phyloP scores from a whole-genome alignment of 257 asterid genomes.

The Nicotiana otophora region DNA sequence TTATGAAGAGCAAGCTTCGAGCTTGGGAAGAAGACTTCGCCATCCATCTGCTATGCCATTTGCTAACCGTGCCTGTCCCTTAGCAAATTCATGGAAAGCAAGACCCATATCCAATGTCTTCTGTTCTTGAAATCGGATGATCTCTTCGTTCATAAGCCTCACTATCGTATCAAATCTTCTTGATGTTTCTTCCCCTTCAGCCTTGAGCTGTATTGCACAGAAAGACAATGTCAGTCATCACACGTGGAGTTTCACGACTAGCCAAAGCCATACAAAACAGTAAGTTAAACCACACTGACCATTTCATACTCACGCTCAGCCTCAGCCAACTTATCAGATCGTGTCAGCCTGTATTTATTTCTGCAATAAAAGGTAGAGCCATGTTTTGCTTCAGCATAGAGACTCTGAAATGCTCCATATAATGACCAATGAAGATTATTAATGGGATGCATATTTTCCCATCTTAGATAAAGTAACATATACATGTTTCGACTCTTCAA shows the following conservation, averaged over 20 bases:
- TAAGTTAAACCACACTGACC: slow-evolving; percentile 37
- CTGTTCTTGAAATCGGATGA: slow-evolving; percentile 82
- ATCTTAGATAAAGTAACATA: neutral
- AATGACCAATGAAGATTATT: neutral
- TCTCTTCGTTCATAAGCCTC: slow-evolving; percentile 76
- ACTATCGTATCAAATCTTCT: slow-evolving; percentile 72
- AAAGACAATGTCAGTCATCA: neutral
- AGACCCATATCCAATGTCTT: slow-evolving; percentile 84
- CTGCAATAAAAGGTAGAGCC: slow-evolving; percentile 38
- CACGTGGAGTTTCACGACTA: neutral
- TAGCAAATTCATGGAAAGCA: slow-evolving; percentile 88
- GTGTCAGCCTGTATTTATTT: slow-evolving; percentile 75
- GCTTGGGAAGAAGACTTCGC: slow-evolving; percentile 96
- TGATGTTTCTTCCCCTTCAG: slow-evolving; percentile 69
- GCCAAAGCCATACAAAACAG: neutral
- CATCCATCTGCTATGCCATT: slow-evolving; percentile 78
- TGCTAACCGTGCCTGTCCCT: slow-evolving; percentile 79
- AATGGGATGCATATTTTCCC: neutral
- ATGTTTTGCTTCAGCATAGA: neutral
- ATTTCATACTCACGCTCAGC: slow-evolving; percentile 86
- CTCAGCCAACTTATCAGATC: slow-evolving; percentile 77
- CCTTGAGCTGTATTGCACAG: slow-evolving; percentile 43
- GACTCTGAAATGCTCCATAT: neutral
- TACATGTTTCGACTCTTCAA: neutral
- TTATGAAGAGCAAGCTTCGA: slow-evolving; percentile 58